Evolutionary conservation across 148 eudicot species (phyloP), one percentile per base, ranked within the genome.

Genomic region (Cornus suecica): DNA sequence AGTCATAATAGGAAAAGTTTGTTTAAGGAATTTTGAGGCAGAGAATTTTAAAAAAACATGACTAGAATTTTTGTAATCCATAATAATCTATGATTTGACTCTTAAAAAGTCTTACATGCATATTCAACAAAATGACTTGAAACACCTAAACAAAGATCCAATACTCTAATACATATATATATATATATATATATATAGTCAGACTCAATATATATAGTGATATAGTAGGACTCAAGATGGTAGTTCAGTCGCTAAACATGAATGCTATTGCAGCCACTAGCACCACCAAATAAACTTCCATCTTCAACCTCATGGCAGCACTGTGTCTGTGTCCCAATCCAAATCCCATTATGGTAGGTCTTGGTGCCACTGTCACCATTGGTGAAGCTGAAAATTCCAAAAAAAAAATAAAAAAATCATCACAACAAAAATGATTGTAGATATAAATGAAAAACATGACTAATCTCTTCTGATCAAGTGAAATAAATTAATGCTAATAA

Each of bases 351-450:
- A 80, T 76, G 74, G 84, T 81, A 9, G 92, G 84, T 66, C 80
- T 80, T 52, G 94, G 94, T 29, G 84, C 77, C 65, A 80, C 70
- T 29, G 85, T 81, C 24, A 81, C 81, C 70, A 74, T 66, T 4
- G 93, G 94, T 67, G 88, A 71, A 76, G 87, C 92, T 87, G 85
- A 69, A 68, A 71, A 51, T 42, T 4, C n/a, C 31, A 32, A 54
- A 42, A 77, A 67, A 80, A 42, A 32, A 54, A 42, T 75, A 67
- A 80, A 42, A 11, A 8, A 20, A 68, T 23, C 8, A 45, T 25
- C 10, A 0, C 1, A 68, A 24, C 11, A 18, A 76, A 4, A 34
- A 52, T 1, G 22, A 52, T 14, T 20, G 16, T 15, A 52, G 58
- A 37, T 3, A 37, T 37, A 6, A 37, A 37, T 37, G 42, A 37